phyloP scores from a whole-genome alignment of 2,329 filamentous ascomycete species.

The Pseudogymnoascus verrucosus region DNA sequence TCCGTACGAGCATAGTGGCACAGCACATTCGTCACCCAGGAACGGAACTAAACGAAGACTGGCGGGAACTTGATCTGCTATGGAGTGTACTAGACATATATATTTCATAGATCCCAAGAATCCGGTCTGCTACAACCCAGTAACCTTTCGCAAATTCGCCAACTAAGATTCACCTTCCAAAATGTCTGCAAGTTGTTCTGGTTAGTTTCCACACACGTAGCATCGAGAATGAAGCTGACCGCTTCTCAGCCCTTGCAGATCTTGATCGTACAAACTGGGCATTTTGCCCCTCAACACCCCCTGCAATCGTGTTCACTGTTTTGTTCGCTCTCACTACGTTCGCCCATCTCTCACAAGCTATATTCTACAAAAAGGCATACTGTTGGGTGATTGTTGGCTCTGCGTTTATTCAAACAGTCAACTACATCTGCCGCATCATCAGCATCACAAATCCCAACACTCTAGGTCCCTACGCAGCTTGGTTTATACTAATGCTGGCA shows the following conservation, averaged over 20 bases:
- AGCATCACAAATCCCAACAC: slow-evolving; percentile 25
- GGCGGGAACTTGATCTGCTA: background rate
- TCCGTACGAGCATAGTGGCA: background rate
- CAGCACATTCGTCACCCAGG: background rate
- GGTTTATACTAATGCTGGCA: slow-evolving; percentile 20
- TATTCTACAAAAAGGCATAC: slow-evolving; percentile 26
- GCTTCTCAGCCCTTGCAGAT: background rate
- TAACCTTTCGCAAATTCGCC: background rate
- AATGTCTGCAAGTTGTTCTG: background rate
- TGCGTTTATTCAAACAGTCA: slow-evolving; percentile 13
- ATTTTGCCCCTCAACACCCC: slow-evolving; percentile 25
- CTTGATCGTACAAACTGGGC: slow-evolving; percentile 9
- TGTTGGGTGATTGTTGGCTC: slow-evolving; percentile 16
- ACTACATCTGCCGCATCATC: slow-evolving; percentile 17
- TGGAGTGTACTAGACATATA: background rate
- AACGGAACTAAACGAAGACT: background rate
- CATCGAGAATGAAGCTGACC: background rate
- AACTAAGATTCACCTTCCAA: background rate
- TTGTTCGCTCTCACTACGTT: slow-evolving; percentile 27
- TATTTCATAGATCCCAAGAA: background rate
- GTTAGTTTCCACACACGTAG: background rate
- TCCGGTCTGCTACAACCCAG: background rate
- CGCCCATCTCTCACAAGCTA: slow-evolving; percentile 28
- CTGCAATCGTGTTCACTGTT: slow-evolving; percentile 28
- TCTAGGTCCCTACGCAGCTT: slow-evolving; percentile 15